phyloP scores from a whole-genome alignment of 1,139 yeast species.

The Kluyveromyces sp. region DNA sequence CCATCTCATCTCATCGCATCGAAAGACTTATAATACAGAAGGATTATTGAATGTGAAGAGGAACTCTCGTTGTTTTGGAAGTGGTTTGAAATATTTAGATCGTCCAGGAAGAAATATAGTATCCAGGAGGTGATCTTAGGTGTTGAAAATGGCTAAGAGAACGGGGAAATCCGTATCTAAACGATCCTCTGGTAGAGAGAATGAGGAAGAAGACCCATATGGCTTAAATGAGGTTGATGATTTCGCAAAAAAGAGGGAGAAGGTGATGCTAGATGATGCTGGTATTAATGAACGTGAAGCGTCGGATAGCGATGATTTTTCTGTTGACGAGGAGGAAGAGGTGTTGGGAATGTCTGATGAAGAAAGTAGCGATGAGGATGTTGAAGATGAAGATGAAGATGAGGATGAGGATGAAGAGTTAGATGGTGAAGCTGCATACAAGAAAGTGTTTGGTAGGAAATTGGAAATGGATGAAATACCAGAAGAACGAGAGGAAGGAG shows the following conservation, averaged over 20 bases:
- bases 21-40: neutral
- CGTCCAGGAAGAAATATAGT: neutral
- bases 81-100: too few relatives aligned
- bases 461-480: constrained; percentile 32
- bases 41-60: too few relatives aligned
- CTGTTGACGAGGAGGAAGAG: constrained; percentile 45
- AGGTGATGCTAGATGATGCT: constrained; percentile 52
- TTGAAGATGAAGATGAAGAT: constrained; percentile 36
- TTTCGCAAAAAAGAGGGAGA: constrained; percentile 59
- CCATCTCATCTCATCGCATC: constrained; percentile 2
- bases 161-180: neutral
- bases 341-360: constrained; percentile 36
- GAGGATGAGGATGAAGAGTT: constrained; percentile 43
- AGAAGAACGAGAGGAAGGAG: constrained; percentile 34
- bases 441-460: constrained; percentile 33
- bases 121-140: neutral
- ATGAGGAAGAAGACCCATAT: constrained; percentile 24
- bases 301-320: constrained; percentile 19
- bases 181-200: neutral
- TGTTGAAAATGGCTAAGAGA: constrained; percentile 1
- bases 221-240: constrained; percentile 63
- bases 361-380: constrained; percentile 12
- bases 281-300: constrained; percentile 34
- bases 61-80: too few relatives aligned
- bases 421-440: constrained; percentile 36